Conservation (phyloP, 192 early-diverging fungal species). For the Entophlyctis luteolus region DNA sequence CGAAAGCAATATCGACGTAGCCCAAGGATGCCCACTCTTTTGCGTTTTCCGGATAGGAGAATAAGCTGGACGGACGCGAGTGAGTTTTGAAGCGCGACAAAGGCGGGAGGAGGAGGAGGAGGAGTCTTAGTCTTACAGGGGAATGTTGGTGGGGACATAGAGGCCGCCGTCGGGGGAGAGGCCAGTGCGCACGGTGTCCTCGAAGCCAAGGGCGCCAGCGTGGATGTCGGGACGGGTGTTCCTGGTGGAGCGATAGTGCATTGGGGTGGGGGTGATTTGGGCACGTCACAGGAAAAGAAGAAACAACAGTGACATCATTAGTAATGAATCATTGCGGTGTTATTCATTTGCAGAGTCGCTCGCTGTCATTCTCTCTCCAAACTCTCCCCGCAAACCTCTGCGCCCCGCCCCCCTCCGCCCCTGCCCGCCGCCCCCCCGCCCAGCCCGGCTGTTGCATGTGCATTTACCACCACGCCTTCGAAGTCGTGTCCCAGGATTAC, state of each 20-base stretch:
- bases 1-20: slow-evolving; percentile 78
- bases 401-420: not conserved
- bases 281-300: not conserved
- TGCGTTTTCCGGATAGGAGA: not conserved
- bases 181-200: slow-evolving; percentile 87
- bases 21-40: slow-evolving; percentile 63
- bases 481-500: slow-evolving; percentile 18
- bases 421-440: not conserved
- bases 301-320: not conserved
- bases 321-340: not conserved
- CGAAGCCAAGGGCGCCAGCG: slow-evolving; percentile 59
- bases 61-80: not conserved
- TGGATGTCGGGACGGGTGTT: slow-evolving; percentile 58
- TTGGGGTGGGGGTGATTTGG: slow-evolving; percentile 32
- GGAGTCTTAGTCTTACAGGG: slow-evolving; percentile 69
- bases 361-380: not conserved
- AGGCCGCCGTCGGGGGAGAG: slow-evolving; percentile 91
- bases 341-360: not conserved
- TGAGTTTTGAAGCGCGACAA: not conserved
- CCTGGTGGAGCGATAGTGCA: slow-evolving; percentile 91
- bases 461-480: slow-evolving; percentile 16
- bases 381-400: not conserved
- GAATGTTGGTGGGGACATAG: slow-evolving; percentile 84
- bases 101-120: slow-evolving; percentile 33
- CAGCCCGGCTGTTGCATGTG: not conserved